Conservation (phyloP, 257 asterid species). For the Anisodus acutangulus region DNA sequence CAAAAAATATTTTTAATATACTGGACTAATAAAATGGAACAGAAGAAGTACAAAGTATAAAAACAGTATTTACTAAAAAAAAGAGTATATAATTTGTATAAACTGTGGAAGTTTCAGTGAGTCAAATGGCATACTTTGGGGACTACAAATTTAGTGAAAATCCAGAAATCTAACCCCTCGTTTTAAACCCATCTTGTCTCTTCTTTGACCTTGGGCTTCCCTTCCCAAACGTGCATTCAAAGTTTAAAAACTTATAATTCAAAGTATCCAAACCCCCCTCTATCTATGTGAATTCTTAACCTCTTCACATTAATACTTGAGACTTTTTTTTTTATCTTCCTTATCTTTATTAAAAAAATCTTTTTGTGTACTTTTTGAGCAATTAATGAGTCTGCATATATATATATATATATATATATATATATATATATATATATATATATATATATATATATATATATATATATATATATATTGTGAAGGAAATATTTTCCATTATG, state of each 20-base stretch:
- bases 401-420: too few species aligned
- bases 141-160: slow-evolving; percentile 56
- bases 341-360: neutral
- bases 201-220: slow-evolving; percentile 81
- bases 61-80: too few species aligned
- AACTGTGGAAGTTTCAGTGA: slow-evolving; percentile 41
- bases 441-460: too few species aligned
- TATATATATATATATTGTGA: too few species aligned
- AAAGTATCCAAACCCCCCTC: slow-evolving; percentile 32
- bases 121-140: slow-evolving; percentile 61
- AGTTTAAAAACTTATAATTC: slow-evolving; percentile 40
- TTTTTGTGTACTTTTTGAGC: neutral
- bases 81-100: too few species aligned
- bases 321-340: neutral
- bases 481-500: too few species aligned
- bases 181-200: slow-evolving; percentile 63
- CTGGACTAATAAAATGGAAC: too few species aligned
- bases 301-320: slow-evolving; percentile 27
- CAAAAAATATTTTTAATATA: too few species aligned
- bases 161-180: slow-evolving; percentile 74
- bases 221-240: slow-evolving; percentile 76
- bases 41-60: too few species aligned
- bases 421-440: too few species aligned
- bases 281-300: slow-evolving; percentile 25
- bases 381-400: neutral